Evolutionary conservation across 2,329 filamentous ascomycete genomes (phyloP), one percentile per base, ranked within the genome.

Genomic region (Aplosporella prunicola): DNA sequence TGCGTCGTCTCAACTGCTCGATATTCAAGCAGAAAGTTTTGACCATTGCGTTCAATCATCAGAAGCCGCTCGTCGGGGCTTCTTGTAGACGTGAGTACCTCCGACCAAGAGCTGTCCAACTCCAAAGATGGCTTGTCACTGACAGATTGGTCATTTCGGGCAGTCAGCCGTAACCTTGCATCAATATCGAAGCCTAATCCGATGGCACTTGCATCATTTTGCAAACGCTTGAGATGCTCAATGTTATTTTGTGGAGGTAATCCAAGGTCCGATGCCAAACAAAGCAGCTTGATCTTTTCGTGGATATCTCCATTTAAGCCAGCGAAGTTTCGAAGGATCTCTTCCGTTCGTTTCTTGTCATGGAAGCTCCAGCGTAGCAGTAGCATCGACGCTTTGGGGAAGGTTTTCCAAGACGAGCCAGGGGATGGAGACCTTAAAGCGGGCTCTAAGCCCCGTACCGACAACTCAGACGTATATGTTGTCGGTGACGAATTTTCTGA

Each of bases 271-370:
- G 40, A 40, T 1, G 33, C 40, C 5, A 45, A 31, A 23, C 42
- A 47, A 24, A 35, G 41, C 3, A 48, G 40, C 24, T 47, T 45
- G 32, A 48, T 41, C 14, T 45, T 43, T 11, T 44, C 35, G 14
- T 47, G 39, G 9, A 47, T 35, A 9, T 43, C 32, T n/a, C 27
- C 20, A 22, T 47, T 47, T 6, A 39, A 37, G 3, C 42, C 40
- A 8, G 25, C 20, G 23, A 47, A 46, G 15, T 43, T 20, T 7
- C 16, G 9, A 13, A 47, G 20, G 15, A 47, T 37, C 13, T 35
- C 35, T 20, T 36, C 26, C 2, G 32, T 34, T 5, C 45, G 28
- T 13, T 42, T 45, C 28, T 47, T 45, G 35, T 47, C 45, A n/a
- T 38, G 34, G 8, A 47, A 32, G 5, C 39, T 41, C 44, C 45